Evolutionary conservation across 2,329 filamentous ascomycete genomes (phyloP), one percentile per base, ranked within the genome.

Genomic region (Botrytis aclada): DNA sequence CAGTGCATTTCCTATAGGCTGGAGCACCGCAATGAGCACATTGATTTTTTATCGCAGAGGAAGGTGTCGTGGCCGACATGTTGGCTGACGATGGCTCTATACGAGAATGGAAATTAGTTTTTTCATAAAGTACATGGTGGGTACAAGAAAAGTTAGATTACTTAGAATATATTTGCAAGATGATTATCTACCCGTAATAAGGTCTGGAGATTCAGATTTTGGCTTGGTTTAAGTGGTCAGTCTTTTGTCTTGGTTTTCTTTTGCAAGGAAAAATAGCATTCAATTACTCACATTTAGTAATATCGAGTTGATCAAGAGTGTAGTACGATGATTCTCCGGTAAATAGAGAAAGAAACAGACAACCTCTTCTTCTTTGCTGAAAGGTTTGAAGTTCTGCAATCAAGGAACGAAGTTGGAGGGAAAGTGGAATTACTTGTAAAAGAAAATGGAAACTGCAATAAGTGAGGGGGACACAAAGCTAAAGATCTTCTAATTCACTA

Each of bases 401-500:
- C 8, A 20, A 58, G 12, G 5, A 14, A 60, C 9, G 4, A 60
- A 60, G 14, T 34, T 25, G 9, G 32, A 60, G 9, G 20, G 3
- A 4, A 56, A 56, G 3, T 18, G 6, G 18, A 25, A 12, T 20
- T 25, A 1, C 1, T 37, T 37, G 20, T 37, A 25, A 25, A 12
- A 34, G 2, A 60, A 60, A 2, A 22, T 22, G 5, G 0, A 39
- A 39, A 39, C 1, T 0, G 12, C n/a, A 2, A 34, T 18, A n/a
- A 39, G 12, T 39, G 10, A 16, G 20, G 7, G 34, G 34, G 3
- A 12, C 20, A n/a, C 1, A 61, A n/a, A 39, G 25, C 32, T 9
- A n/a, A 1, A 8, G 3, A 8, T 39, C 12, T n/a, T 39, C 0
- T 16, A 4, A 39, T 61, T n/a, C 22, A n/a, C 58, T 61, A 25